Evolutionary conservation across 208 protist genomes (phyloP), one percentile per base, ranked within the genome.

Genomic region (Phytomonas francai): DNA sequence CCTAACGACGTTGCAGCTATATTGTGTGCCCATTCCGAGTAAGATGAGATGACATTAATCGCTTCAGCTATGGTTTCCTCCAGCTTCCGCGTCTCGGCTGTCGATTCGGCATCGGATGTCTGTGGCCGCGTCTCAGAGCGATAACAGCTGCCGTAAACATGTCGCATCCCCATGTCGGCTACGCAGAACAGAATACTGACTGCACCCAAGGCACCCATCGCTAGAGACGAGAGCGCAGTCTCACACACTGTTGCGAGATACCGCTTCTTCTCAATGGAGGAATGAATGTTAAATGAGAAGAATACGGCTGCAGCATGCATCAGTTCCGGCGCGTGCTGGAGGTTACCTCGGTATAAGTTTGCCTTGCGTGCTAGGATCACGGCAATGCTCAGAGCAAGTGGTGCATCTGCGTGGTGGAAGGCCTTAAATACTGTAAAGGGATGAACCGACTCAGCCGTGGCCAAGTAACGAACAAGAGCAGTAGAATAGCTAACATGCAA

Each of bases 361-460:
- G 73, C 11, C 73, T 89, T 89, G 9, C 71, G 61, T 0, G 79
- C 65, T 22, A 93, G 79, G 0, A 87, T 7, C 7, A 68, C 65
- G 8, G 80, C 83, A 32, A 84, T 16, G 25, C 78, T 73, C 0
- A 87, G 58, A 19, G 77, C 36, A 9, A 82, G 74, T 4, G 71
- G 73, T 8, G 32, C 49, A 42, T 62, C 59, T 4, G 67, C 49
- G 25, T 6, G 31, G 39, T 45, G 51, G 28, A 92, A 32, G 16
- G 81, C 63, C 11, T 42, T 67, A 7, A 89, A 71, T 25, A 86
- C 77, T 9, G 85, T 90, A 67, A 75, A 80, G 14, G 85, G 83
- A 67, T 94, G 88, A 7, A 91, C 36, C 6, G 88, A 86, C 65
- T 85, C 79, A 0, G 85, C 85, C 2, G 84, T 58, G n/a, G 65